Conservation (phyloP, 176 grass and related monocot genomes). For the Aegilops longissima region DNA sequence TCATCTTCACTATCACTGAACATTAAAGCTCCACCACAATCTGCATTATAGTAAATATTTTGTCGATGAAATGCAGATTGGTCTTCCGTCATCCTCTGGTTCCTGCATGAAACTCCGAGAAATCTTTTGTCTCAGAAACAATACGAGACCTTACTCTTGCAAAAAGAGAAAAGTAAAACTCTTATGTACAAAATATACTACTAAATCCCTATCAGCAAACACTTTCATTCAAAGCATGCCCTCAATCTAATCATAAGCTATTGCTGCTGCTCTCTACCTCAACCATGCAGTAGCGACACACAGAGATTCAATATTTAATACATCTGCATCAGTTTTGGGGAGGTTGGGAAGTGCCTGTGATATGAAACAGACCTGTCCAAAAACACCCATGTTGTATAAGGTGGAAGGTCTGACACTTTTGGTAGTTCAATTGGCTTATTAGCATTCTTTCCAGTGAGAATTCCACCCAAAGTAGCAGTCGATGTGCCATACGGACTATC, state of each 20-base stretch:
- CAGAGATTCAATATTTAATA: neutral
- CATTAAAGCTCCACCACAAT: conserved; percentile 85
- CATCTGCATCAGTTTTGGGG: neutral
- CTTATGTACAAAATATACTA: neutral
- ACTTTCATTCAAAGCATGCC: no score
- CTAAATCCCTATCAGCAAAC: no score
- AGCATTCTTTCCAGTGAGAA: conserved; percentile 50
- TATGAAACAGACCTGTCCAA: conserved; percentile 72
- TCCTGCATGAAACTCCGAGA: conserved; percentile 47
- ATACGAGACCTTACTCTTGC: neutral
- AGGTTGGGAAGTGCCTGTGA: conserved; percentile 10
- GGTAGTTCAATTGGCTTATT: conserved; percentile 66
- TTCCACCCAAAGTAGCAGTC: conserved; percentile 59
- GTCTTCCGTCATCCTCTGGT: conserved; percentile 87
- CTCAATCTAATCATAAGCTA: no score
- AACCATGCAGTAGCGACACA: no score
- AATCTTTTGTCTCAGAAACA: neutral
- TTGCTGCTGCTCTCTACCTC: no score
- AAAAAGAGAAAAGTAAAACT: neutral
- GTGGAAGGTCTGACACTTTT: conserved; percentile 57
- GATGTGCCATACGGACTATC: conserved; percentile 54
- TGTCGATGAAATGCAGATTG: conserved; percentile 89
- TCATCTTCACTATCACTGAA: conserved; percentile 94
- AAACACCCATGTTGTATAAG: conserved; percentile 90
- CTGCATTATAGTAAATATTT: conserved; percentile 88